Evolutionary conservation across 257 asterid genomes (phyloP).

Genomic region (Marsdenia floribunda): DNA sequence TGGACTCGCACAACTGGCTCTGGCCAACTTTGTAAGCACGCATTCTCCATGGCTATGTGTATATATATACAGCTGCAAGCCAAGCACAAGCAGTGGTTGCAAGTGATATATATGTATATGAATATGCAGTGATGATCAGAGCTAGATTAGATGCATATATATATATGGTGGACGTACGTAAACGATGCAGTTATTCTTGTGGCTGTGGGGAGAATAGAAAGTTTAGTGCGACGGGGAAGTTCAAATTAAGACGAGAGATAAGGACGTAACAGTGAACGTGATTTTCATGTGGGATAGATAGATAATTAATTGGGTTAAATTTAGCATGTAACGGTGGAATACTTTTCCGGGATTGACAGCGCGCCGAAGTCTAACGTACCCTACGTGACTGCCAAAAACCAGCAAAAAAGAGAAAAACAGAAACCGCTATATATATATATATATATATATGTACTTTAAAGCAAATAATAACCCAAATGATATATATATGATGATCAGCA

Average conservation of each 20-base stretch:
- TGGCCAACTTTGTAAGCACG: conserved; percentile 61
- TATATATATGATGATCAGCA: no score
- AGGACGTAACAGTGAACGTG: conserved; percentile 5
- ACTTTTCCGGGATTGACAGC: background rate
- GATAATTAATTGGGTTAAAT: background rate
- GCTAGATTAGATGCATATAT: no score
- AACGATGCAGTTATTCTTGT: no score
- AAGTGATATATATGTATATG: no score
- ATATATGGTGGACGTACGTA: background rate
- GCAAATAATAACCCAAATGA: no score
- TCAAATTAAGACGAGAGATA: background rate
- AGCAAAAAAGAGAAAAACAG: no score
- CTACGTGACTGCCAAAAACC: background rate
- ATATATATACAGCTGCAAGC: no score
- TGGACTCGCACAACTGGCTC: conserved; percentile 86
- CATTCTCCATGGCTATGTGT: conserved; percentile 28
- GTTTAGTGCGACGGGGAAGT: background rate
- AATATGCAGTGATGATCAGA: no score
- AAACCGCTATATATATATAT: no score
- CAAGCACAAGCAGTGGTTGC: no score
- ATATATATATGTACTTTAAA: no score
- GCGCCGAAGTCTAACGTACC: background rate
- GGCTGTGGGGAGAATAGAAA: background rate
- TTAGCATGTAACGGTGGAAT: background rate
- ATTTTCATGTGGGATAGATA: background rate